A percentile compares a stretch with the other conserved stretches of the same genome.
phyloP scores from a whole-genome alignment of 2,329 filamentous ascomycete species.

The Diplodia corticola region DNA sequence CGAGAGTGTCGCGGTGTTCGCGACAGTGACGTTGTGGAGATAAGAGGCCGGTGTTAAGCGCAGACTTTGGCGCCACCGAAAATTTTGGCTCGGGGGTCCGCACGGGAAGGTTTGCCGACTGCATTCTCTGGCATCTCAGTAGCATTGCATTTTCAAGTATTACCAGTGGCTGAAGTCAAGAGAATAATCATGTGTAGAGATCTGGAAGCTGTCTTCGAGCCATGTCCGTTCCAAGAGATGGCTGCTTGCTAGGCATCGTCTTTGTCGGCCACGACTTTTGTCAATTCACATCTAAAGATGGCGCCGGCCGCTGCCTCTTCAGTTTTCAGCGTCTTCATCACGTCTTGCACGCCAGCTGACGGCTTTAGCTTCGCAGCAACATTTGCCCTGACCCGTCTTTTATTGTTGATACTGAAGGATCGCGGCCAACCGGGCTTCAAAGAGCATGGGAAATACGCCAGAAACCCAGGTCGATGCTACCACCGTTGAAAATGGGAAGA shows the following conservation, averaged over 20 bases:
- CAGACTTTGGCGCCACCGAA: background rate
- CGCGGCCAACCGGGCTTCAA: background rate
- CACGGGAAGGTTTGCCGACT: slow-evolving; percentile 1
- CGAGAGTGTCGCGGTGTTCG: background rate
- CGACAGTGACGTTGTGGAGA: background rate
- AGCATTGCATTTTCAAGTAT: too few species aligned
- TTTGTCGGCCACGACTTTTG: background rate
- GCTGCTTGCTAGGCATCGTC: background rate
- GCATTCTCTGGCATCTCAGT: background rate
- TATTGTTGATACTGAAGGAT: background rate
- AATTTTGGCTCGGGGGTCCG: background rate
- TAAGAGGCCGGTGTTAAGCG: background rate
- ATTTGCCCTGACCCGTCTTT: background rate
- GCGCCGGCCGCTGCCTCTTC: background rate
- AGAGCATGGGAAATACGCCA: background rate
- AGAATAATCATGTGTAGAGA: background rate
- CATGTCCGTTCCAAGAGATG: background rate
- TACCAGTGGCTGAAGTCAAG: background rate
- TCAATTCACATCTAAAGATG: background rate
- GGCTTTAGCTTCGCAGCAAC: background rate
- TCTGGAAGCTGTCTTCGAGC: background rate
- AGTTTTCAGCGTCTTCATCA: background rate
- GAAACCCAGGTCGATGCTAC: background rate
- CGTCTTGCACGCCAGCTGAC: background rate
- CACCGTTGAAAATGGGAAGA: background rate